Evolutionary conservation across 2,329 filamentous ascomycete species (phyloP).

Genomic region (Blastomyces emzantsi): DNA sequence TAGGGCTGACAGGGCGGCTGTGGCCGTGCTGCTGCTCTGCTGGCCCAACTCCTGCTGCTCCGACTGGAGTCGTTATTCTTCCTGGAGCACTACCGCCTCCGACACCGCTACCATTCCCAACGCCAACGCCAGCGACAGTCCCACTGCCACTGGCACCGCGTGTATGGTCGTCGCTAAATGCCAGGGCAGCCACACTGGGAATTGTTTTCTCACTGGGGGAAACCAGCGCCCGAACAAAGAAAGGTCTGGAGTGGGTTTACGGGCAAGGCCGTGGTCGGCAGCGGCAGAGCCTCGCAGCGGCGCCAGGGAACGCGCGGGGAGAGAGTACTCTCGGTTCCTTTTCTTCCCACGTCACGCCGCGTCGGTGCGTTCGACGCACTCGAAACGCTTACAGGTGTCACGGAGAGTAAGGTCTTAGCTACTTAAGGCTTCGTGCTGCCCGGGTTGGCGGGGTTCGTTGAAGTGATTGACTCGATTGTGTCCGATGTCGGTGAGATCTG

Average conservation of each 20-base stretch:
- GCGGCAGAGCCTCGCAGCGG: neutral
- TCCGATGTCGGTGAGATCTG: constrained; percentile 5
- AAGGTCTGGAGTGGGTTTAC: neutral
- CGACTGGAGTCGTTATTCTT: neutral
- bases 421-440: neutral
- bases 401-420: neutral
- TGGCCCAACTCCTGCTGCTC: neutral
- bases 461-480: constrained; percentile 1
- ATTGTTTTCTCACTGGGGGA: constrained; percentile 9
- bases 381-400: neutral
- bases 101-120: constrained; percentile 16
- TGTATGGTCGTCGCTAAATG: constrained; percentile 14
- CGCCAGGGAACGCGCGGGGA: neutral
- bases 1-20: constrained; percentile 4
- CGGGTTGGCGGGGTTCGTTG: constrained; percentile 6
- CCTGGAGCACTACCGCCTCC: constrained; percentile 12
- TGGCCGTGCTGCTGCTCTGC: neutral
- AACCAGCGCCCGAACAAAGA: neutral
- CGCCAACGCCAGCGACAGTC: constrained; percentile 6
- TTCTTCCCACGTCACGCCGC: neutral
- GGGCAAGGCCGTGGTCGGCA: neutral
- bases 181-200: constrained; percentile 15
- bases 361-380: neutral
- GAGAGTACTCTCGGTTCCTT: neutral
- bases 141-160: constrained; percentile 14